Evolutionary conservation across 305 asterid species (phyloP).

Genomic region (Rubia balearica): DNA sequence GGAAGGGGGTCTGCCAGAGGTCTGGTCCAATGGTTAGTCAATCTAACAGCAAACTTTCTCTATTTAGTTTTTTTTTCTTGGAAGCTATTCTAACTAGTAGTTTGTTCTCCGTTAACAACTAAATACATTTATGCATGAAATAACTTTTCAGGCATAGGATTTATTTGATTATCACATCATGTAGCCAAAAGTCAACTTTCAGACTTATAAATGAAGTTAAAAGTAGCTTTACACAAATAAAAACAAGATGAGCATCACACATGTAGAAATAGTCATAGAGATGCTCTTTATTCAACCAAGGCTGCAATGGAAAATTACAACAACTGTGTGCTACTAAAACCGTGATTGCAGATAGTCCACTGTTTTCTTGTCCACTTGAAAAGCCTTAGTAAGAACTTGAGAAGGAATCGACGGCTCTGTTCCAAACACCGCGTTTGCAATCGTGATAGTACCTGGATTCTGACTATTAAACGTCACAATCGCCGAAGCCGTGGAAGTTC

Average conservation of each 20-base stretch:
- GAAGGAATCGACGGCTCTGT: background rate
- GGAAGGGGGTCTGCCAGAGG: too few relatives aligned
- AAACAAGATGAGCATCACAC: background rate
- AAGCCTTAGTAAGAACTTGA: background rate
- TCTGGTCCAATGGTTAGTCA: too few relatives aligned
- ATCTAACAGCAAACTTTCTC: too few relatives aligned
- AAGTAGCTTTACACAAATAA: background rate
- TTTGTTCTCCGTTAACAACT: too few relatives aligned
- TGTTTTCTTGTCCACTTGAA: constrained; percentile 2
- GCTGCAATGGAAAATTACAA: background rate
- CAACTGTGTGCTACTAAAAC: background rate
- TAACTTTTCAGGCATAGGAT: too few relatives aligned
- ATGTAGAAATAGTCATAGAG: too few relatives aligned
- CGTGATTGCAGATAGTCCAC: background rate
- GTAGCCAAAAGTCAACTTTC: too few relatives aligned
- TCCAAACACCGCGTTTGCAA: background rate
- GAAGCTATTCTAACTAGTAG: too few relatives aligned
- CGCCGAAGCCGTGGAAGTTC: background rate
- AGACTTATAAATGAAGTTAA: too few relatives aligned
- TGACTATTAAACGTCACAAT: background rate
- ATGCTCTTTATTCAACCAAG: background rate
- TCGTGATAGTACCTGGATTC: background rate
- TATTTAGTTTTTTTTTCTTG: too few relatives aligned
- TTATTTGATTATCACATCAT: too few relatives aligned
- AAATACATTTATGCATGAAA: too few relatives aligned